Percentiles rank a stretch among this genome's conserved stretches.
Conservation (phyloP, 2,329 filamentous ascomycete genomes). For the Pseudofabraea citricarpa region DNA sequence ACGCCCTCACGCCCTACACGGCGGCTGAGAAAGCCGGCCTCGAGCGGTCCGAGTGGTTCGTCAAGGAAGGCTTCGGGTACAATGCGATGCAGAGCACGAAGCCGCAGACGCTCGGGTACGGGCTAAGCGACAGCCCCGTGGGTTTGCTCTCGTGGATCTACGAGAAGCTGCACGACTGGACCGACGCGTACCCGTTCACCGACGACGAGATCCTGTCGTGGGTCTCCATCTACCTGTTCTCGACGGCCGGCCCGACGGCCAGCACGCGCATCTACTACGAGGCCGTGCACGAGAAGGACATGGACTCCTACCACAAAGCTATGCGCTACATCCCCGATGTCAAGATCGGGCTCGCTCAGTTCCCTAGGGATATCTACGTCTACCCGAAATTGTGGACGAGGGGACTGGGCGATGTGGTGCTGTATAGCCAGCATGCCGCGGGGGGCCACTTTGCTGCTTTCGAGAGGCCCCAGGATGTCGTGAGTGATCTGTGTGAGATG, state of each 20-base stretch:
- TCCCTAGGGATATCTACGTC: slow-evolving; percentile 52
- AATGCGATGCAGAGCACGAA: slow-evolving; percentile 49
- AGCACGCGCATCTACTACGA: slow-evolving; percentile 71
- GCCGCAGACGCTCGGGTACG: slow-evolving; percentile 68
- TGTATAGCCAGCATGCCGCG: slow-evolving; percentile 34
- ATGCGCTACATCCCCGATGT: slow-evolving; percentile 25
- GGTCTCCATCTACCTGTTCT: slow-evolving; percentile 71
- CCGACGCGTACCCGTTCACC: slow-evolving; percentile 66
- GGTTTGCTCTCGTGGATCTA: slow-evolving; percentile 73
- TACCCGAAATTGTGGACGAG: slow-evolving; percentile 49
- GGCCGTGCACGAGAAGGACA: slow-evolving; percentile 33
- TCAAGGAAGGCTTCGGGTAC: slow-evolving; percentile 15
- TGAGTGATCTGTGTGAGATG: slow-evolving; percentile 49
- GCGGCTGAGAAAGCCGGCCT: slow-evolving; percentile 12
- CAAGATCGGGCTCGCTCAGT: slow-evolving; percentile 49
- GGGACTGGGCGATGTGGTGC: slow-evolving; percentile 55
- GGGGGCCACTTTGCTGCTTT: slow-evolving; percentile 53
- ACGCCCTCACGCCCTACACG: slow-evolving; percentile 4
- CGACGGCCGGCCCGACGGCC: slow-evolving; percentile 62
- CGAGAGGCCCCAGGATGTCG: slow-evolving; percentile 49
- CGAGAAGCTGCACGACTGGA: slow-evolving; percentile 77
- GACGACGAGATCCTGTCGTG: slow-evolving; percentile 74
- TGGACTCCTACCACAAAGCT: slow-evolving; percentile 2
- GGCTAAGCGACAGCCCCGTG: slow-evolving; percentile 63
- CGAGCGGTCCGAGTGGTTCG: slow-evolving; percentile 13